Conservation (phyloP, 768 basidiomycete genomes). For the Kwoniella sp. region DNA sequence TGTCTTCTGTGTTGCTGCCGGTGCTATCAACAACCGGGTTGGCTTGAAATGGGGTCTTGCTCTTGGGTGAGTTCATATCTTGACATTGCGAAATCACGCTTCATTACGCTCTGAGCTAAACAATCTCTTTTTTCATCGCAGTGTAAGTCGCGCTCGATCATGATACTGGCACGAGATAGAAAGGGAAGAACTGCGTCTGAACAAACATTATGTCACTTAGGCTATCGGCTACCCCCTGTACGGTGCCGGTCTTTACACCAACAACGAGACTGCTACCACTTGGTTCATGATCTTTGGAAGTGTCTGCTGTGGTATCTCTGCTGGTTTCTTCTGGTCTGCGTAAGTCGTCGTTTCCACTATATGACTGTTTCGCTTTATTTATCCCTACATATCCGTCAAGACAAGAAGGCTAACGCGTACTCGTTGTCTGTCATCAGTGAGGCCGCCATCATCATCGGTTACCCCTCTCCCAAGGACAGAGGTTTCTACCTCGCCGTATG, state of each 20-base stretch:
- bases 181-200: not conserved
- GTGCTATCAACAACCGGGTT: slow-evolving; percentile 40
- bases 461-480: slow-evolving; percentile 41
- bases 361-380: too few relatives aligned
- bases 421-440: slow-evolving; percentile 20
- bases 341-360: too few relatives aligned
- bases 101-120: too few relatives aligned
- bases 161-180: not conserved
- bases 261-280: slow-evolving; percentile 33
- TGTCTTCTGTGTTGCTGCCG: slow-evolving; percentile 33
- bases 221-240: slow-evolving; percentile 44
- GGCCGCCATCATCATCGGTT: slow-evolving; percentile 51
- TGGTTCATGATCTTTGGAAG: slow-evolving; percentile 51
- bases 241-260: slow-evolving; percentile 46
- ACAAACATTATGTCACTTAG: not conserved
- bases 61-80: slow-evolving; percentile 32
- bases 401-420: too few relatives aligned
- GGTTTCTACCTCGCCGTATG: slow-evolving; percentile 47
- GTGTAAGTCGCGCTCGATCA: not conserved
- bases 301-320: slow-evolving; percentile 41
- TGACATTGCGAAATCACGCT: too few relatives aligned
- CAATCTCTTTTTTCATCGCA: slow-evolving; percentile 1
- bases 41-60: slow-evolving; percentile 41
- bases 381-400: too few relatives aligned
- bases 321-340: slow-evolving; percentile 45